A percentile compares a stretch with the other conserved stretches of the same genome.
Conservation (phyloP, 345 rosid species). For the Combretum micranthum region DNA sequence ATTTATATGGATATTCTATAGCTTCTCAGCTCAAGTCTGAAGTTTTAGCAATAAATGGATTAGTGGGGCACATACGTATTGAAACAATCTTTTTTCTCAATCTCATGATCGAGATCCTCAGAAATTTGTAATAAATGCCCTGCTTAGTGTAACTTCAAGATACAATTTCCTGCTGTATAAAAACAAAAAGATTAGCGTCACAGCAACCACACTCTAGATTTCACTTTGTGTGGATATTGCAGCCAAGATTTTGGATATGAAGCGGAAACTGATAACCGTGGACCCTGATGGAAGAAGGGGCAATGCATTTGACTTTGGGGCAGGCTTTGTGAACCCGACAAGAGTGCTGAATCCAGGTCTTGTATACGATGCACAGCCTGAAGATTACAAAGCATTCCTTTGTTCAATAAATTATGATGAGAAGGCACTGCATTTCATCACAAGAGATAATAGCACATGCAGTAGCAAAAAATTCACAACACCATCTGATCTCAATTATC, state of each 20-base stretch:
- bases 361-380: slow-evolving; percentile 29
- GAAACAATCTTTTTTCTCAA: background rate
- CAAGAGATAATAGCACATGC: slow-evolving; percentile 44
- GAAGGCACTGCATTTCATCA: slow-evolving; percentile 32
- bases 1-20: no score
- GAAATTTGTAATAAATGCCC: background rate
- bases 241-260: slow-evolving; percentile 35
- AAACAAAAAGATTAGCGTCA: no score
- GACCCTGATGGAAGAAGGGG: slow-evolving; percentile 48
- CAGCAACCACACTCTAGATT: no score
- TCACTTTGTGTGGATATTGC: slow-evolving; percentile 20
- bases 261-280: slow-evolving; percentile 26
- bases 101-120: background rate
- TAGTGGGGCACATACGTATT: no score
- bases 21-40: background rate
- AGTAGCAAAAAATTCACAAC: slow-evolving; percentile 15
- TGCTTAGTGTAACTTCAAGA: no score
- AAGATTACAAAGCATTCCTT: slow-evolving; percentile 39
- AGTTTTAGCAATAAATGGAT: background rate
- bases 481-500: slow-evolving; percentile 39
- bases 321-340: slow-evolving; percentile 43
- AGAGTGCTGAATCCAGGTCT: slow-evolving; percentile 44
- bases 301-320: slow-evolving; percentile 44
- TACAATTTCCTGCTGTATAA: no score
- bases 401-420: slow-evolving; percentile 43